Evolutionary conservation across 2,329 filamentous ascomycete genomes (phyloP).

Genomic region (Ceratocystiopsis minuta): DNA sequence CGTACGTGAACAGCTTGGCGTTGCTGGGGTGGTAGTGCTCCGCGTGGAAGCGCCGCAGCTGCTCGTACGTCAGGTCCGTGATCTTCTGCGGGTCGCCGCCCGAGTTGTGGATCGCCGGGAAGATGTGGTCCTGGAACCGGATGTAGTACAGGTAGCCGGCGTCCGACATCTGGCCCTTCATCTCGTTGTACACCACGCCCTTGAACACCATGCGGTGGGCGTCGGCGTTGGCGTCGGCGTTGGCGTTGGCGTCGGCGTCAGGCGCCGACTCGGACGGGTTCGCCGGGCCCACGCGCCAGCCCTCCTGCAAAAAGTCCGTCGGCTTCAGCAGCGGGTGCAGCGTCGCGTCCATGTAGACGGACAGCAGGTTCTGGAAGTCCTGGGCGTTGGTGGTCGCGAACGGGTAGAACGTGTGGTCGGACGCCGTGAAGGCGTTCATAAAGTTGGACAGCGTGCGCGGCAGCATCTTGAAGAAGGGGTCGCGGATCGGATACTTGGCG

Average conservation of each 20-base stretch:
- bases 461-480: constrained; percentile 99
- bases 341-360: constrained; percentile 90
- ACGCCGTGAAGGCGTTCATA: constrained; percentile 97
- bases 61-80: constrained; percentile 81
- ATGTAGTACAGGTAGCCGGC: constrained; percentile 94
- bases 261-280: constrained; percentile 44
- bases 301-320: constrained; percentile 88
- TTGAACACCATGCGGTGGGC: constrained; percentile 78
- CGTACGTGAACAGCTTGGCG: constrained; percentile 88
- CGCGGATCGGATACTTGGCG: constrained; percentile 92
- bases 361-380: constrained; percentile 91
- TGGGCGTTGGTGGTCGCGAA: constrained; percentile 93
- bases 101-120: constrained; percentile 88
- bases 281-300: constrained; percentile 88
- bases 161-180: constrained; percentile 99
- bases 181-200: constrained; percentile 97
- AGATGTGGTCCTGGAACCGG: constrained; percentile 83
- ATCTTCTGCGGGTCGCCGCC: constrained; percentile 94
- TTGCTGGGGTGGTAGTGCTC: constrained; percentile 97
- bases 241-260: constrained; percentile 19
- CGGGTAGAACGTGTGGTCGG: constrained; percentile 92
- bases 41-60: constrained; percentile 73
- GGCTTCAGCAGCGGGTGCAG: constrained; percentile 76
- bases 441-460: constrained; percentile 97
- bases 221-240: constrained; percentile 43